Percentiles rank a stretch among this genome's conserved stretches.
These are phyloP conservation scores for Canariomyces notabilis DNA, from an alignment of 2,329 filamentous ascomycete genomes.

Conservation along the genomic window DNA sequence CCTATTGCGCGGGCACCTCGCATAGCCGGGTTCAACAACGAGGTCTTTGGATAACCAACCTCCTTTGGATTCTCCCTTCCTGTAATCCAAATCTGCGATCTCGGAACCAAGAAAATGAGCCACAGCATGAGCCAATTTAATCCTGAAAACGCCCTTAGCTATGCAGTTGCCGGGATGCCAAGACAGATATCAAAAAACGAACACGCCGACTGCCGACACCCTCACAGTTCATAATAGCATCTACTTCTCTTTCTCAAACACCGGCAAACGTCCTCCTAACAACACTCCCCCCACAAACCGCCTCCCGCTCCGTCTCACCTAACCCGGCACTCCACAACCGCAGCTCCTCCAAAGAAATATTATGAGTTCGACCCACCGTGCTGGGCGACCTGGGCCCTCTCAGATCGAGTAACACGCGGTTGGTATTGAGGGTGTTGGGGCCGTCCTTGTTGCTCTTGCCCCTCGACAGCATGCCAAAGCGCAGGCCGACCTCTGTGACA, in stretches of 20 bases:
- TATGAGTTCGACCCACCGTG: too few species aligned
- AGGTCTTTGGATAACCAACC: too few species aligned
- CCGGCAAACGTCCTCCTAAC: slow-evolving; percentile 30
- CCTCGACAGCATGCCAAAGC: slow-evolving; percentile 68
- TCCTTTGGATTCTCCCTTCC: not conserved
- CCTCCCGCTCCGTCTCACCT: slow-evolving; percentile 26
- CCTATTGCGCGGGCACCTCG: too few species aligned
- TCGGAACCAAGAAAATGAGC: not conserved
- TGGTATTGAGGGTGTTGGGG: slow-evolving; percentile 8
- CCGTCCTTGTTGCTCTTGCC: slow-evolving; percentile 28
- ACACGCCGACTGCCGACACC: not conserved
- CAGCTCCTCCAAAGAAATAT: slow-evolving; percentile 29
- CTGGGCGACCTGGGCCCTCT: too few species aligned
- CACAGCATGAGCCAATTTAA: not conserved
- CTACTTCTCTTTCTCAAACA: slow-evolving; percentile 20
- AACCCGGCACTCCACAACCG: slow-evolving; percentile 24
- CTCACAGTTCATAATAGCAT: not conserved
- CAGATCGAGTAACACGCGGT: slow-evolving; percentile 15
- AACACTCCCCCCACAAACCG: slow-evolving; percentile 26
- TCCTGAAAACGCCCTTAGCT: not conserved
- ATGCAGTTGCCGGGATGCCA: not conserved
- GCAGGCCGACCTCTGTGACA: slow-evolving; percentile 77
- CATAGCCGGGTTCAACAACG: too few species aligned
- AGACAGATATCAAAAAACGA: not conserved
- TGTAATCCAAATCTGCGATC: not conserved